phyloP scores from a whole-genome alignment of 192 early-diverging fungal species.

The Lunasporangiospora selenospora region DNA sequence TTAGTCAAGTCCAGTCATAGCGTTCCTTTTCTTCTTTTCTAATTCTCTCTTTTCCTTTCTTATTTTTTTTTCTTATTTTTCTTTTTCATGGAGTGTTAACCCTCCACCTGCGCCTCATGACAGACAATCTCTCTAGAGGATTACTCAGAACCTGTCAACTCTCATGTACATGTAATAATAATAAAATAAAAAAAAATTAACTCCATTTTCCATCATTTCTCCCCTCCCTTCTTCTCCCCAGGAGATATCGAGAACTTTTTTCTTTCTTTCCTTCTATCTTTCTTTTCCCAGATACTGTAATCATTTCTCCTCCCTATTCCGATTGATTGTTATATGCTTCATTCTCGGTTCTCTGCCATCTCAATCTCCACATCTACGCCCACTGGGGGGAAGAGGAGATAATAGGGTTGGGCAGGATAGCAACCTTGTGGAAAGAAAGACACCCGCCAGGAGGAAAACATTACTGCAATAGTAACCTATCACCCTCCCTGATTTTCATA shows the following conservation, averaged over 20 bases:
- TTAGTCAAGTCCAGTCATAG: constrained; percentile 11
- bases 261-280: not conserved
- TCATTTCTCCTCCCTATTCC: not conserved
- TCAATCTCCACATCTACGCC: not conserved
- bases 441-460: constrained; percentile 1
- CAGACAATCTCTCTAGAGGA: not conserved
- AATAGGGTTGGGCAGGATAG: too few relatives aligned
- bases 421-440: not conserved
- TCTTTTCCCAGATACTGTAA: not conserved
- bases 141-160: not conserved
- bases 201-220: not conserved
- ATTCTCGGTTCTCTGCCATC: not conserved
- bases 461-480: not conserved
- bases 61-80: not conserved
- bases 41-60: not conserved
- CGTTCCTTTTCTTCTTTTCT: not conserved
- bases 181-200: not conserved
- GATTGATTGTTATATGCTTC: too few relatives aligned
- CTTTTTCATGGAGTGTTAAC: not conserved
- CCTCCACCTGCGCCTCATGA: not conserved
- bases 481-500: not conserved
- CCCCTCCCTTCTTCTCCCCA: not conserved
- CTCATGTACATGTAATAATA: not conserved
- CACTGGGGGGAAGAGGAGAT: too few relatives aligned
- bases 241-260: too few relatives aligned